Evolutionary conservation across 495 filamentous ascomycete species (phyloP).

Genomic region (Darksidea phi): DNA sequence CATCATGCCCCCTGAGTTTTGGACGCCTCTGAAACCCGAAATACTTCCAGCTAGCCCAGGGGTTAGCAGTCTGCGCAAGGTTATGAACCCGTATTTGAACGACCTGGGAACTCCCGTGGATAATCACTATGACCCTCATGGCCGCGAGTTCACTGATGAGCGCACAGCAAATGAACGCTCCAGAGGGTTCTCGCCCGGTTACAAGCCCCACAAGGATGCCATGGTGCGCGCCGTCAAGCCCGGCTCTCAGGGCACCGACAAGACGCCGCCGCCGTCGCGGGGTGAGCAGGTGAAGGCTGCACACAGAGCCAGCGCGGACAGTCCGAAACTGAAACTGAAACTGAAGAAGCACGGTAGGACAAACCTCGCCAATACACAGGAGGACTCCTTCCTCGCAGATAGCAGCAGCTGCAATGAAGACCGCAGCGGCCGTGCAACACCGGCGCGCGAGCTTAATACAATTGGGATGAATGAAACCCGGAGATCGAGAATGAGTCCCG

Average conservation of each 20-base stretch:
- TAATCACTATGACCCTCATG: conserved; percentile 33
- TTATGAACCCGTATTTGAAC: conserved; percentile 83
- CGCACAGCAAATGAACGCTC: conserved; percentile 33
- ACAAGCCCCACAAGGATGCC: conserved; percentile 59
- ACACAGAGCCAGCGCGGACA: conserved; percentile 22
- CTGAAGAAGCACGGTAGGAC: conserved; percentile 28
- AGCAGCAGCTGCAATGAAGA: conserved; percentile 53
- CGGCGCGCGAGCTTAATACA: conserved; percentile 26
- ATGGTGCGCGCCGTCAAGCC: conserved; percentile 54
- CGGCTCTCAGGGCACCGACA: conserved; percentile 26
- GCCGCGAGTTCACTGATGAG: conserved; percentile 32
- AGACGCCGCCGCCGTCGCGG: conserved; percentile 26
- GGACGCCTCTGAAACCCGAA: conserved; percentile 33
- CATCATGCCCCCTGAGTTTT: conserved; percentile 44
- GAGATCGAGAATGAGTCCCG: conserved; percentile 25
- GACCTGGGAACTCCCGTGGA: conserved; percentile 31
- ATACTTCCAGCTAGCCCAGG: conserved; percentile 59
- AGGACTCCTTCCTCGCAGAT: conserved; percentile 54
- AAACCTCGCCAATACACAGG: conserved; percentile 35
- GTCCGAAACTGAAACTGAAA: conserved; percentile 34
- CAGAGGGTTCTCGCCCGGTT: conserved; percentile 62
- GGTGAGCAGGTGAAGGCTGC: conserved; percentile 22
- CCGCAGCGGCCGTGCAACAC: conserved; percentile 20
- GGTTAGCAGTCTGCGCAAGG: conserved; percentile 78
- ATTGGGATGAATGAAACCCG: conserved; percentile 27